These are phyloP conservation scores for Strobilomyces dryophilus DNA, from an alignment of 768 basidiomycete genomes.

Conservation along the genomic window DNA sequence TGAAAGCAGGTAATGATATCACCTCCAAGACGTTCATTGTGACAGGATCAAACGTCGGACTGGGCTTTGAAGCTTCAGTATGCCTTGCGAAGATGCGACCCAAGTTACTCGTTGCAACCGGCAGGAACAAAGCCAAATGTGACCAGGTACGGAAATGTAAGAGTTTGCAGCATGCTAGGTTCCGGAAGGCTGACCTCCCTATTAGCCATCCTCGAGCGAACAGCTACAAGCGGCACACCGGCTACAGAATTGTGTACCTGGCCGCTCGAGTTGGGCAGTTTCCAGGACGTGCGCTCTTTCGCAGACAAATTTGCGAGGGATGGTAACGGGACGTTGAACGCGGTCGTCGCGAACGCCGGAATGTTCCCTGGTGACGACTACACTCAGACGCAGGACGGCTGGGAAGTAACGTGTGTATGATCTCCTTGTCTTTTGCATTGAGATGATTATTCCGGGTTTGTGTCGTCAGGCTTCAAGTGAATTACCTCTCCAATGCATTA, in stretches of 20 bases:
- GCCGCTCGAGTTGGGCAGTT: constrained; percentile 34
- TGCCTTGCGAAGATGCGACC: constrained; percentile 32
- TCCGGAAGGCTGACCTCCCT: background rate
- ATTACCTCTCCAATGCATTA: constrained; percentile 32
- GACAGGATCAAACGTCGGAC: constrained; percentile 45
- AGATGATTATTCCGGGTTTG: background rate
- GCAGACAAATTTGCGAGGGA: constrained; percentile 27
- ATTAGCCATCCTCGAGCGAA: constrained; percentile 17
- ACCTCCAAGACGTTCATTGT: constrained; percentile 47
- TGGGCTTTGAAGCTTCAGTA: constrained; percentile 28
- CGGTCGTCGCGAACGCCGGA: constrained; percentile 33
- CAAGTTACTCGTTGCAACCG: constrained; percentile 30
- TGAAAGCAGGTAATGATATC: constrained; percentile 28
- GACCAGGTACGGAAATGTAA: constrained; percentile 17
- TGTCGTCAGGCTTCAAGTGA: constrained; percentile 32
- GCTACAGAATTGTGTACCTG: constrained; percentile 22
- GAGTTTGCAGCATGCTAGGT: background rate
- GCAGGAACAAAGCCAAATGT: constrained; percentile 30
- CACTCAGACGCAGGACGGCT: constrained; percentile 40
- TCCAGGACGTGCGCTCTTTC: constrained; percentile 30
- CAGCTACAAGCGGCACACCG: background rate
- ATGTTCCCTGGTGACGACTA: constrained; percentile 10
- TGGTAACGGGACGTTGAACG: constrained; percentile 20
- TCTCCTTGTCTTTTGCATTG: background rate
- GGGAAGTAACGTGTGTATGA: constrained; percentile 40